Conservation (phyloP, 768 basidiomycete genomes). For the Pisolithus microcarpus region DNA sequence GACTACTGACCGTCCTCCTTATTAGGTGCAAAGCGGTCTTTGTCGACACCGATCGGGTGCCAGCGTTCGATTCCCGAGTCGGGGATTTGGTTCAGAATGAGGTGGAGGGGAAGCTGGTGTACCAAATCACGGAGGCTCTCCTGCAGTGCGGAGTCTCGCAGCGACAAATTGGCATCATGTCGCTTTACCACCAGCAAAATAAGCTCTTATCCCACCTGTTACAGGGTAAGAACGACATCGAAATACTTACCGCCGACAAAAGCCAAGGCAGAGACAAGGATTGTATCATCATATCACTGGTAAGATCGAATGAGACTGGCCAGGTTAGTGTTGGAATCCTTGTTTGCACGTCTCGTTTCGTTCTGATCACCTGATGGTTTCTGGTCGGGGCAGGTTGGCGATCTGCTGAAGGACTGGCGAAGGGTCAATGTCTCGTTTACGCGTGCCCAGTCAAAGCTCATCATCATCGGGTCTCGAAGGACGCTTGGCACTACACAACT, state of each 20-base stretch:
- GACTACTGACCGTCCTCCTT: background rate
- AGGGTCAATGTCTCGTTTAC: slow-evolving; percentile 96
- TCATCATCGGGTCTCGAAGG: slow-evolving; percentile 82
- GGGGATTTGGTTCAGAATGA: slow-evolving; percentile 91
- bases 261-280: slow-evolving; percentile 96
- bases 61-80: slow-evolving; percentile 71
- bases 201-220: slow-evolving; percentile 75
- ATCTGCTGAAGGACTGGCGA: slow-evolving; percentile 92
- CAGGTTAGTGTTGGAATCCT: slow-evolving; percentile 44
- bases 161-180: slow-evolving; percentile 79
- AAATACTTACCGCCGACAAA: slow-evolving; percentile 87
- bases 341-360: background rate
- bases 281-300: slow-evolving; percentile 88
- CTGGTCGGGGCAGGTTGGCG: slow-evolving; percentile 63
- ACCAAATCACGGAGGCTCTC: slow-evolving; percentile 63
- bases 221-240: slow-evolving; percentile 48
- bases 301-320: slow-evolving; percentile 74
- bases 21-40: slow-evolving; percentile 81
- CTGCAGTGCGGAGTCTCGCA: slow-evolving; percentile 55
- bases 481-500: slow-evolving; percentile 62
- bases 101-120: slow-evolving; percentile 63
- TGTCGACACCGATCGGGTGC: slow-evolving; percentile 83
- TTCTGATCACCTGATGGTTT: background rate
- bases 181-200: slow-evolving; percentile 92
- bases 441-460: slow-evolving; percentile 80